These are phyloP conservation scores for Blastomyces silverae DNA, from an alignment of 2,329 filamentous ascomycete genomes.

Conservation along the genomic window DNA sequence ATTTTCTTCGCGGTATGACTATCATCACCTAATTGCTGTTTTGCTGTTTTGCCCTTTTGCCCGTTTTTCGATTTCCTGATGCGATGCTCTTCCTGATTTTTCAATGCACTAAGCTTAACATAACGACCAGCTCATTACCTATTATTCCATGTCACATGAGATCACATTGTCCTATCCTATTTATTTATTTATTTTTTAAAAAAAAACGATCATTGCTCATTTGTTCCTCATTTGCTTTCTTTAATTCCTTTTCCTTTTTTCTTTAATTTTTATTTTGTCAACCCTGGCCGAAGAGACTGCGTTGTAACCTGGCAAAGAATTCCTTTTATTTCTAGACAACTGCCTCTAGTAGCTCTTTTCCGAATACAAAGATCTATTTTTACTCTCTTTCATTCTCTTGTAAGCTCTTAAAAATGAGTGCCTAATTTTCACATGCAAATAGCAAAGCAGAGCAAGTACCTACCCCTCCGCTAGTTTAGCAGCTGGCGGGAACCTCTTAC, in stretches of 20 bases:
- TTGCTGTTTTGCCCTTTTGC: neutral
- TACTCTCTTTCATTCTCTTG: neutral
- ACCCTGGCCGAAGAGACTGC: neutral
- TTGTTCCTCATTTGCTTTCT: neutral
- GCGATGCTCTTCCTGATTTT: neutral
- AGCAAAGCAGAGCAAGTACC: neutral
- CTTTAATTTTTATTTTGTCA: neutral
- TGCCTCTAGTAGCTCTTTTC: neutral
- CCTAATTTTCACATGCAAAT: conserved; percentile 9
- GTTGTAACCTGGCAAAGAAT: neutral
- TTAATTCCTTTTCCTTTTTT: no score
- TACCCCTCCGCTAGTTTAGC: neutral
- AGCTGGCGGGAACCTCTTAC: neutral
- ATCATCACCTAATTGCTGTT: neutral
- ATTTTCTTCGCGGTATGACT: neutral
- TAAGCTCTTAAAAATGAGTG: neutral
- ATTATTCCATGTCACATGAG: conserved; percentile 4
- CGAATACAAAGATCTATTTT: neutral
- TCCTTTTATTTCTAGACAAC: neutral
- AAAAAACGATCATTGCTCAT: neutral
- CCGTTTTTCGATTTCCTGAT: neutral
- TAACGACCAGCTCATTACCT: neutral
- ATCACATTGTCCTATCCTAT: neutral
- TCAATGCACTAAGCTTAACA: neutral
- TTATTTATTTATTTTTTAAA: neutral